phyloP scores from a whole-genome alignment of 2,329 filamentous ascomycete species.

The Chalaropsis ovoidea region DNA sequence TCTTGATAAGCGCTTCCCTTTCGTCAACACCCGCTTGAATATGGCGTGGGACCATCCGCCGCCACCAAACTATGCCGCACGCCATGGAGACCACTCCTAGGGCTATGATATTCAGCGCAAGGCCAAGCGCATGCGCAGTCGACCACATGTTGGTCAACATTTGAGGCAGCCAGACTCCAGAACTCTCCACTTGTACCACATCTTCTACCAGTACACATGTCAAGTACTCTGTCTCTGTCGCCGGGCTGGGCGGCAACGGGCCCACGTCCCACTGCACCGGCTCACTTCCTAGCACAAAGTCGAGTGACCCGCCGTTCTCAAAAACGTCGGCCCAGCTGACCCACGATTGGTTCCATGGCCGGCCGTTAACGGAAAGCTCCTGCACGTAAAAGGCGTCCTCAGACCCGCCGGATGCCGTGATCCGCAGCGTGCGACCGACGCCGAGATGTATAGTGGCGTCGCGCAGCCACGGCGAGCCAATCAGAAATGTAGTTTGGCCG shows the following conservation, averaged over 20 bases:
- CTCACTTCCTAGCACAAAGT: constrained; percentile 51
- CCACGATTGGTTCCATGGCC: constrained; percentile 54
- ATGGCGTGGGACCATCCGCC: neutral
- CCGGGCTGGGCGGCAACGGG: constrained; percentile 49
- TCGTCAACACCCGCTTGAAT: neutral
- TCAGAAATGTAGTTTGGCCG: constrained; percentile 56
- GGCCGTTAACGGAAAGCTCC: constrained; percentile 54
- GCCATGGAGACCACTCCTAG: neutral
- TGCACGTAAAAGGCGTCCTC: constrained; percentile 51
- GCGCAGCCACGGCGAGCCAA: constrained; percentile 54
- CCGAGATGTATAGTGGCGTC: constrained; percentile 51
- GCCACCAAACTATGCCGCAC: neutral
- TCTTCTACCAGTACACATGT: neutral
- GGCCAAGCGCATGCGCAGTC: neutral
- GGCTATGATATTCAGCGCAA: neutral
- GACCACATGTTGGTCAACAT: neutral
- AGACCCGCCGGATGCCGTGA: constrained; percentile 37
- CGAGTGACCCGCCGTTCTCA: constrained; percentile 49
- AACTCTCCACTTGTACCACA: neutral
- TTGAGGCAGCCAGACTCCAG: neutral
- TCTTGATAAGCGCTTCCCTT: constrained; percentile 10
- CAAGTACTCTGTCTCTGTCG: constrained; percentile 15
- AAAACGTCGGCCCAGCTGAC: constrained; percentile 58
- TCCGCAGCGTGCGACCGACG: constrained; percentile 42
- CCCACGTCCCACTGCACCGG: constrained; percentile 50